phyloP scores from a whole-genome alignment of 2,329 filamentous ascomycete genomes.

The Neodidymelliopsis sp. region DNA sequence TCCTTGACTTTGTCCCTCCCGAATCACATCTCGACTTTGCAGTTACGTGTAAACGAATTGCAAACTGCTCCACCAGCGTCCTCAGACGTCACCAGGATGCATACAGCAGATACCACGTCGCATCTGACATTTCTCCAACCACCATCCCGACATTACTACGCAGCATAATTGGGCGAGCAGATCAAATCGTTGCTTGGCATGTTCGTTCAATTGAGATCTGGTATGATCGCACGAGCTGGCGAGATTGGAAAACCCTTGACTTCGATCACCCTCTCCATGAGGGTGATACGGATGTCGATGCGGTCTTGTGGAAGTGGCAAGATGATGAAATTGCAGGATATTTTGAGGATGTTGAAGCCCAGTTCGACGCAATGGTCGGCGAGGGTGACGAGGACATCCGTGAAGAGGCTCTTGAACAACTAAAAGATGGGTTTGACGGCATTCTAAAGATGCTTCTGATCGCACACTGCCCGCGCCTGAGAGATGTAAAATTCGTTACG shows the following conservation, averaged over 20 bases:
- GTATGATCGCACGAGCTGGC: constrained; percentile 20
- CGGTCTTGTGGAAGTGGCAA: neutral
- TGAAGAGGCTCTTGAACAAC: constrained; percentile 6
- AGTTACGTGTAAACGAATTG: constrained; percentile 17
- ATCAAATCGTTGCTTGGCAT: constrained; percentile 22
- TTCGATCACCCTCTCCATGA: constrained; percentile 7
- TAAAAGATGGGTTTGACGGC: constrained; percentile 16
- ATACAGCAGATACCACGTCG: constrained; percentile 15
- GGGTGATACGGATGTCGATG: neutral
- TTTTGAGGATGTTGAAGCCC: constrained; percentile 10
- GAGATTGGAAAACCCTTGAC: constrained; percentile 15
- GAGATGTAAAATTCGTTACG: constrained; percentile 16
- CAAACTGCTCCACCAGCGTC: constrained; percentile 5
- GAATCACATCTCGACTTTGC: constrained; percentile 21
- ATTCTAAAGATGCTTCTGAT: constrained; percentile 19
- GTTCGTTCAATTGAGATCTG: constrained; percentile 22
- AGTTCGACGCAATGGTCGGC: constrained; percentile 9
- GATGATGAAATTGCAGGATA: constrained; percentile 6
- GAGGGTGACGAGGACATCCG: neutral
- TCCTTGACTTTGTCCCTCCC: constrained; percentile 16
- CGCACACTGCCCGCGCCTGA: constrained; percentile 15
- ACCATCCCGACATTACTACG: constrained; percentile 21
- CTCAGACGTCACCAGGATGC: constrained; percentile 21
- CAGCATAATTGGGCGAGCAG: constrained; percentile 15
- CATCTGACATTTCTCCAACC: constrained; percentile 19